phyloP scores from a whole-genome alignment of 768 basidiomycete genomes.

The Daedaleopsis sinensis region DNA sequence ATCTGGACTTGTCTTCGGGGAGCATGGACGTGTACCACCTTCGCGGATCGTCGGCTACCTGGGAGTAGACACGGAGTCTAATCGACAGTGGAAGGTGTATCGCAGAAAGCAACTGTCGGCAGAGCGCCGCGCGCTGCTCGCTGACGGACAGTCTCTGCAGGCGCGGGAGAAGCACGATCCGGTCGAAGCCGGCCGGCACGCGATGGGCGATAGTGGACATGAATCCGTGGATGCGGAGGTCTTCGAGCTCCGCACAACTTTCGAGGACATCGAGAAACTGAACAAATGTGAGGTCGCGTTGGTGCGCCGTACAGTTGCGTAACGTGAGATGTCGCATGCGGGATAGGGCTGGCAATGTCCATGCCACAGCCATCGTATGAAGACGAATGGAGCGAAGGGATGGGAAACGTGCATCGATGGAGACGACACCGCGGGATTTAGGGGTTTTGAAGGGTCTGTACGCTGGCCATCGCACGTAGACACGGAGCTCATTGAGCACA shows the following conservation, averaged over 20 bases:
- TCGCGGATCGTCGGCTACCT: neutral
- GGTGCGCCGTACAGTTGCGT: neutral
- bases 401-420: neutral
- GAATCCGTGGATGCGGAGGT: neutral
- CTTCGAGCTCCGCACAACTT: neutral
- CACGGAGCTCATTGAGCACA: neutral
- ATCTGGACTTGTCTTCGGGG: neutral
- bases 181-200: neutral
- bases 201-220: neutral
- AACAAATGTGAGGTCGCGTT: neutral
- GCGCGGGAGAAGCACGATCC: neutral
- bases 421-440: neutral
- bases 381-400: neutral
- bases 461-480: neutral
- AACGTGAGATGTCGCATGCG: neutral
- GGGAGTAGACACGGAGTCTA: neutral
- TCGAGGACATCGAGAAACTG: neutral
- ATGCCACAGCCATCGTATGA: neutral
- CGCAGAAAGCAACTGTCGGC: neutral
- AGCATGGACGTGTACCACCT: neutral
- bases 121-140: neutral
- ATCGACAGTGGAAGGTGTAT: neutral
- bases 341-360: neutral
- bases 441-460: neutral
- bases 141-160: neutral